Percentiles rank a stretch among this genome's conserved stretches.
Evolutionary conservation across 352 stramenopile species (phyloP).

Genomic region (Pythium phragmiticola): DNA sequence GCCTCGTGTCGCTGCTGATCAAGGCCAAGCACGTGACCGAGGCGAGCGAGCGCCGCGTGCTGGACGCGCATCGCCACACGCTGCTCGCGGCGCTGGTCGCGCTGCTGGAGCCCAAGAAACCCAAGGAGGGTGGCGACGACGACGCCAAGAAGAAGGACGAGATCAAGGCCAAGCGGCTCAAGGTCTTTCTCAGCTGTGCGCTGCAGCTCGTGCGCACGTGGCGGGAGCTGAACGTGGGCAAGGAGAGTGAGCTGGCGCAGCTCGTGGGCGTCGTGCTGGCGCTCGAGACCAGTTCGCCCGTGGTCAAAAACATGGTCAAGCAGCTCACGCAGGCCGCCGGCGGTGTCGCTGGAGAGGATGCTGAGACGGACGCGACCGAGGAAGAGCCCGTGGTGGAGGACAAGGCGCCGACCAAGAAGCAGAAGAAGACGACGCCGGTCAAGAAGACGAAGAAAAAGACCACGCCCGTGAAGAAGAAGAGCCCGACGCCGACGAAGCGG

Average conservation of each 20-base stretch:
- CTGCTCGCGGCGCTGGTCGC: constrained; percentile 47
- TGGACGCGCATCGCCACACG: constrained; percentile 32
- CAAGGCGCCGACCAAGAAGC: constrained; percentile 13
- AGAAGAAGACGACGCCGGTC: constrained; percentile 36
- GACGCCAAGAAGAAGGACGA: constrained; percentile 35
- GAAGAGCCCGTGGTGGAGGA: constrained; percentile 18
- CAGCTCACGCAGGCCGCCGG: constrained; percentile 39
- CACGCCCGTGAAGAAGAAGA: constrained; percentile 29
- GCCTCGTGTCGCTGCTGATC: constrained; percentile 60
- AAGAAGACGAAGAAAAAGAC: constrained; percentile 7
- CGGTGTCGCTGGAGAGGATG: constrained; percentile 6
- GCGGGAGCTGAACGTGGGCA: constrained; percentile 26
- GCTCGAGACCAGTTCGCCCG: constrained; percentile 58
- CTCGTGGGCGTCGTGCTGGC: constrained; percentile 45
- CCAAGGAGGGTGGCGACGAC: constrained; percentile 19
- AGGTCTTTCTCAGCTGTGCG: constrained; percentile 61
- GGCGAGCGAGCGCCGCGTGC: constrained; percentile 34
- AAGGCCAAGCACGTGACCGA: constrained; percentile 53
- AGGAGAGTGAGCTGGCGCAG: constrained; percentile 18
- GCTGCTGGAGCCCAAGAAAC: constrained; percentile 34
- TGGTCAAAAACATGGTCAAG: constrained; percentile 73
- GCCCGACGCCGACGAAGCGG: constrained; percentile 23
- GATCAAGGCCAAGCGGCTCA: constrained; percentile 74
- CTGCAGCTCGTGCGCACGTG: constrained; percentile 72
- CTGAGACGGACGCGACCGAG: constrained; percentile 21